Evolutionary conservation across 371 early-diverging fungal species (phyloP), one percentile per base, ranked within the genome.

Genomic region (Mucor racemosus): DNA sequence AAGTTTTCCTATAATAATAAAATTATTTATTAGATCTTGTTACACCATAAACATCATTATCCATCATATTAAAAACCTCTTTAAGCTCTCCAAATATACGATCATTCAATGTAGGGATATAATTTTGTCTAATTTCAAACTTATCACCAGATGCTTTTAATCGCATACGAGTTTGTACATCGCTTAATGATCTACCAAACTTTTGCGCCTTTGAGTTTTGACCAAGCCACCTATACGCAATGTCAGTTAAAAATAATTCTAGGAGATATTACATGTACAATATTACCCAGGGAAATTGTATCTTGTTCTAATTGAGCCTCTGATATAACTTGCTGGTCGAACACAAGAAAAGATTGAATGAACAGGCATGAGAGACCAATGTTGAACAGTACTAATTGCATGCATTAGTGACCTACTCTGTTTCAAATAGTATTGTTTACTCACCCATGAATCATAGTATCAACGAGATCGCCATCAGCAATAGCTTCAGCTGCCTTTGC

Each of bases 321-420:
- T 88, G 38, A 90, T 84, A 67, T 86, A 92, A 71, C 88, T 91
- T 5, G 95, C 86, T 0, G 99, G 99, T 4, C 90, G 77, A 5
- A 96, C 94, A 65, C 94, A 94, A 1, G 98, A 97, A 50, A 94
- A 87, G 1, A 93, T 91, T 0, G 92, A 96, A 65, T 99, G 99
- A 5, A 92, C 82, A 26, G 96, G 97, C 91, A 97, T 89, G 19
- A 99, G 82, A 4, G 90, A 87, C 93, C 96, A 99, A 58, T 96
- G 91, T 70, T 95, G 94, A 13, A 87, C 76, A 11, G 83, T 67
- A 66, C 75, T 86, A 65, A 11, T 38, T 5, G 38, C 4, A 38
- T 38, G 11, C 11, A 9, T 38, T 38, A 38, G 38, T 38, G 38
- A 5, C 26, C 26, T 26, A 26, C 26, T 38, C 9, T 38, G 38